Base-by-base conservation (phyloP, 106 monocot species). In the Acorus calamus region DNA sequence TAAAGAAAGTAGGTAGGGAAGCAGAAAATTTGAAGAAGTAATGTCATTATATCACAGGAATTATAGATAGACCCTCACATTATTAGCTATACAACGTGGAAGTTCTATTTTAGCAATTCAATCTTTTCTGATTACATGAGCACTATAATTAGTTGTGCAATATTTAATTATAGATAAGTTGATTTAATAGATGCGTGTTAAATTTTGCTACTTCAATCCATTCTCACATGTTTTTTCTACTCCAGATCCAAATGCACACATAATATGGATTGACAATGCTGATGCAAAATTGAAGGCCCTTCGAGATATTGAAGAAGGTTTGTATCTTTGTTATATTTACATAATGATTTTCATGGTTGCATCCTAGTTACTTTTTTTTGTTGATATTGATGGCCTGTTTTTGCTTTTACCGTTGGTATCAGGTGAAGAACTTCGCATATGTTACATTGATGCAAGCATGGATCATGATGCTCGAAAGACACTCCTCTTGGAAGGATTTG, bases 361-460 rank as follows among this genome's bases (percentile, higher is more conserved):
- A 28, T 28, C 28, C 28, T 28, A 28, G 28, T 28, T 28, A 28
- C 28, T 28, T 28, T 28, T 28, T 14, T n/a, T 14, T 42, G 11
- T 11, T 51, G 7, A 13, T 42, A 62, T 11, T 42, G 4, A 44
- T 51, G 59, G 50, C 47, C 11, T 69, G 50, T 49, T 42, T 47
- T 28, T 6, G 13, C 8, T 65, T 47, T 56, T 28, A 14, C 67
- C 28, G 1, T 49, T 71, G 62, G 9, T 70, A 14, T 56, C 54
- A 93, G 89, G 77, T 47, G 94, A 94, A 66, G 94, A 94, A 63
- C 84, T 94, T 54, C 69, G 84, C 13, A 89, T 94, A 46, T 94
- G 89, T 75, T 94, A 94, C 52, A 83, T 94, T 42, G 94, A 94
- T 74, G 74, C 86, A n/a, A 94, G 94, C 70, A 82, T 94, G 89